A percentile compares a stretch with the other conserved stretches of the same genome.
Conservation (phyloP, 352 stramenopile genomes). For the Globisporangium radiosum region DNA sequence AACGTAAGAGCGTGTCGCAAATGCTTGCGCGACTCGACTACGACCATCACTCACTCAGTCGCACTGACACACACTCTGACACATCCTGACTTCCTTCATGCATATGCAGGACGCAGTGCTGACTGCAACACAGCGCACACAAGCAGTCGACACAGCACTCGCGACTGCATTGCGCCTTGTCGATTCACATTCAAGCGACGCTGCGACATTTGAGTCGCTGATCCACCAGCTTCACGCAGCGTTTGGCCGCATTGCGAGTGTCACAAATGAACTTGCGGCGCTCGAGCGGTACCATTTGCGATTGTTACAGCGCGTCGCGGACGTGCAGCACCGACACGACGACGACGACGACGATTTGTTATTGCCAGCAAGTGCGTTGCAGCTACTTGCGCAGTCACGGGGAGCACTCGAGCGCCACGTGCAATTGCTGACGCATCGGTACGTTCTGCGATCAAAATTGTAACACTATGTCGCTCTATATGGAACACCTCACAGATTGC, state of each 20-base stretch:
- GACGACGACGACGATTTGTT: slow-evolving; percentile 15
- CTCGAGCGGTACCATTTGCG: slow-evolving; percentile 31
- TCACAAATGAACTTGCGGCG: slow-evolving; percentile 28
- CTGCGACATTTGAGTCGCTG: slow-evolving; percentile 16
- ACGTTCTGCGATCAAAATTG: slow-evolving; percentile 1
- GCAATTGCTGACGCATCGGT: slow-evolving; percentile 29
- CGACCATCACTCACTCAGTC: not conserved
- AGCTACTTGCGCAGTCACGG: slow-evolving; percentile 28
- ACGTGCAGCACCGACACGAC: slow-evolving; percentile 20
- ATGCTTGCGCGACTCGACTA: too few species aligned
- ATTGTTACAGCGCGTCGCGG: slow-evolving; percentile 29
- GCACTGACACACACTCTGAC: too few species aligned
- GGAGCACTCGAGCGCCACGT: slow-evolving; percentile 32
- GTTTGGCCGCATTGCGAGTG: slow-evolving; percentile 32
- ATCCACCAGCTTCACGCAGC: slow-evolving; percentile 36
- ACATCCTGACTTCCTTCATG: too few species aligned
- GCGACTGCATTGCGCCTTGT: not conserved
- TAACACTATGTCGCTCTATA: not conserved
- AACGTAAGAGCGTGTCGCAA: slow-evolving; percentile 6
- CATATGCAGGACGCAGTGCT: slow-evolving; percentile 5
- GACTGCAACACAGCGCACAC: not conserved
- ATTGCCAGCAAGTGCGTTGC: slow-evolving; percentile 34
- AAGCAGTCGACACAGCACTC: slow-evolving; percentile 10
- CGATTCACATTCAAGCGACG: not conserved
- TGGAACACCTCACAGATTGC: not conserved